phyloP scores from a whole-genome alignment of 2,329 filamentous ascomycete species.

The Ceratocystis diversiconidia region DNA sequence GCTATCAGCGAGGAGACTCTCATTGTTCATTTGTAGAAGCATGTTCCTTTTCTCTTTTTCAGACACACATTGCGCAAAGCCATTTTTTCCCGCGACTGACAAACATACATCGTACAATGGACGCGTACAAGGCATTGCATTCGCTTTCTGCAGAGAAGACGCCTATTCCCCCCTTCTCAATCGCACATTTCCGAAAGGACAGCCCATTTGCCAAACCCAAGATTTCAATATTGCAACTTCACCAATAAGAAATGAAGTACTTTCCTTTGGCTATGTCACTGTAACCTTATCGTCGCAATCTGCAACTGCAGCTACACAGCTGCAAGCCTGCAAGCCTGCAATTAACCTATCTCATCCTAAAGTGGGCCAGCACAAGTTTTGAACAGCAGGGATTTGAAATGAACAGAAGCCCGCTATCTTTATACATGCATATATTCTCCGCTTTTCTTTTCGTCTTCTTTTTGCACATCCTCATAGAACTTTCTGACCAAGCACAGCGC shows the following conservation, averaged over 20 bases:
- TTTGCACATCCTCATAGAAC: slow-evolving; percentile 2
- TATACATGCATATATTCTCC: neutral
- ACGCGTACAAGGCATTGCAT: neutral
- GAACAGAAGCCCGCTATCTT: neutral
- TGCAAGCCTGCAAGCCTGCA: neutral
- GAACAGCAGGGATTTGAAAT: neutral
- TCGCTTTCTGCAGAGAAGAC: neutral
- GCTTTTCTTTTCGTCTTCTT: neutral
- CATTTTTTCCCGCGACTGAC: too few relatives aligned
- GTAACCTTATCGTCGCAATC: neutral
- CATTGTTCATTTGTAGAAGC: neutral
- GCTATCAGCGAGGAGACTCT: neutral
- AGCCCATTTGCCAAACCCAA: neutral
- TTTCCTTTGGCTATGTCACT: neutral
- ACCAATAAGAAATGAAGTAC: neutral
- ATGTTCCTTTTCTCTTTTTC: neutral
- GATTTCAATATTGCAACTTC: neutral
- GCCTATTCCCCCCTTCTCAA: neutral
- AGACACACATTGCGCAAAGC: neutral
- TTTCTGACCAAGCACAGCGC: neutral
- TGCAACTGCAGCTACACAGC: neutral
- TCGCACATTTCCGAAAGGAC: neutral
- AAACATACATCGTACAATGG: neutral
- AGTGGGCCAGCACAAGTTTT: neutral
- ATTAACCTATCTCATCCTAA: neutral